Evolutionary conservation across 148 eudicot species (phyloP), one percentile per base, ranked within the genome.

Genomic region (Vaccinium darrowii): DNA sequence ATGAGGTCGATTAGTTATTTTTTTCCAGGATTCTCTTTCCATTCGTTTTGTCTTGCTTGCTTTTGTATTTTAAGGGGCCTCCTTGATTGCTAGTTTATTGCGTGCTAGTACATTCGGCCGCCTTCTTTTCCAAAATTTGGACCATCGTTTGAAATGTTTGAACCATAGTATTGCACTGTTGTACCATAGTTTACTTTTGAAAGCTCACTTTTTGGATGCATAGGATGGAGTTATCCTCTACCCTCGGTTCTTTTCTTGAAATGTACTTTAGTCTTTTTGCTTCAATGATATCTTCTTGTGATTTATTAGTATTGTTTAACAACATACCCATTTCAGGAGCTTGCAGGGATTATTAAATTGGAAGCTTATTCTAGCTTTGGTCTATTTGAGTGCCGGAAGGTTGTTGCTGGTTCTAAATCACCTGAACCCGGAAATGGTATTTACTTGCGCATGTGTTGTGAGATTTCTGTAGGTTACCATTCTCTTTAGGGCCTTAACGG

Each of bases 401-500:
- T 94, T 89, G 96, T 94, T 80, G 88, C 92, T n/a, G 93, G 91
- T 76, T 91, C 99, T 75, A 97, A 95, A 87, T 91, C 98, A 80
- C 87, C 95, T 25, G 99, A 97, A 86, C 83, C 91, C 83, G 96
- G 98, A 90, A 92, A 92, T 84, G 99, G 99, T 97, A 95, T 54
- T 67, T 23, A 23, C 25, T 0, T 4, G 33, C 15, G 39, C 74
- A 25, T 69, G 74, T 69, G 39, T 30, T 69, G 74, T 69, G 16
- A 69, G 74, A 69, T 69, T 69, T 69, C 39, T 30, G 43, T 69
- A 69, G 74, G 13, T 27, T 69, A 69, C 43, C 73, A 27, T 25
- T 14, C 73, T 67, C 73, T 67, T 23, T 11, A 67, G 1, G 16
- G 36, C 16, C 74, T 69, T 69, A 25, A 25, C 1, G 15, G 39